A percentile compares a stretch with the other conserved stretches of the same genome.
Evolutionary conservation across 2,329 filamentous ascomycete species (phyloP).

Genomic region (Ascochyta rabiei): DNA sequence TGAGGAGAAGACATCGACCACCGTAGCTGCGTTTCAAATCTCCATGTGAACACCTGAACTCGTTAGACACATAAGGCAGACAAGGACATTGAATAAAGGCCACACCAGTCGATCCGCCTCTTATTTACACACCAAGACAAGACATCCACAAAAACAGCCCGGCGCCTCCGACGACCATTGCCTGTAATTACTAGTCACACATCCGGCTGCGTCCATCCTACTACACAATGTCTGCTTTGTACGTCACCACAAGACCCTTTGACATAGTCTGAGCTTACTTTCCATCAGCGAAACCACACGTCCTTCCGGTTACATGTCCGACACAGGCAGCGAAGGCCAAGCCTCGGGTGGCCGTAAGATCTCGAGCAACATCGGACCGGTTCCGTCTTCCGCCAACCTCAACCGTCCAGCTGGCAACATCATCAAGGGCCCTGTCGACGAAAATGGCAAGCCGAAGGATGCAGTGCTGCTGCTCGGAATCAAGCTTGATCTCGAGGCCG

Average conservation of each 20-base stretch:
- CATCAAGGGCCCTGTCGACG: slow-evolving; percentile 63
- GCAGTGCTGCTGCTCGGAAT: slow-evolving; percentile 66
- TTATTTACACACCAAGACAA: slow-evolving; percentile 17
- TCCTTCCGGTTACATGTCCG: slow-evolving; percentile 41
- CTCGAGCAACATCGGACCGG: slow-evolving; percentile 33
- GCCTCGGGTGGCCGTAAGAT: slow-evolving; percentile 48
- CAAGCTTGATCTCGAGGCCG: slow-evolving; percentile 68
- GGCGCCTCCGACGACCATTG: slow-evolving; percentile 9
- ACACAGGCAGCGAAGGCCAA: slow-evolving; percentile 50
- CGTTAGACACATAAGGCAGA: slow-evolving; percentile 35
- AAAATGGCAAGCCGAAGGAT: slow-evolving; percentile 63
- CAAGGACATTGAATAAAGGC: slow-evolving; percentile 9
- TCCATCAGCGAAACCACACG: slow-evolving; percentile 33
- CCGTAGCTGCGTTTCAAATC: not conserved
- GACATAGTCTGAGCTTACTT: slow-evolving; percentile 5
- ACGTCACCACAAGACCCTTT: slow-evolving; percentile 3
- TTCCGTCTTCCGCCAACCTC: slow-evolving; percentile 49
- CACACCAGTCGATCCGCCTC: slow-evolving; percentile 37
- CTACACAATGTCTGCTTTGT: slow-evolving; percentile 40
- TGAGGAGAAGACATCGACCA: not conserved
- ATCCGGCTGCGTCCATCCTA: not conserved
- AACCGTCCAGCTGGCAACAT: slow-evolving; percentile 52
- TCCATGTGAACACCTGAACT: not conserved
- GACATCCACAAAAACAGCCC: not conserved
- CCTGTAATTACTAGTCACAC: slow-evolving; percentile 6